Conservation (phyloP, 306 rosid species). For the Begonia loranthoides region DNA sequence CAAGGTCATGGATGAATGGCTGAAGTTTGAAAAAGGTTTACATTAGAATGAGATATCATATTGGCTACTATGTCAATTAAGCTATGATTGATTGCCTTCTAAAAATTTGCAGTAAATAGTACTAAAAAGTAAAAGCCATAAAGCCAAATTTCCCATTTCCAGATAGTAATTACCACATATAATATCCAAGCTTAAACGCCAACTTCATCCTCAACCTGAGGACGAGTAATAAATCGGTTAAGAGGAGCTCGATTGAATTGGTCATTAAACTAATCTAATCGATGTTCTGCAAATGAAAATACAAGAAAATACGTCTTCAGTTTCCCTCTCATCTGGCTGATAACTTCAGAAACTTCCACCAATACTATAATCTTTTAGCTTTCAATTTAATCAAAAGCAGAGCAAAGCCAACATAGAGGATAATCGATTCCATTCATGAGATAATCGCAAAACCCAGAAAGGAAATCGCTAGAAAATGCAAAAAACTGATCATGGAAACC, state of each 20-base stretch:
- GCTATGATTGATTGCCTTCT: background rate
- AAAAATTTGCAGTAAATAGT: background rate
- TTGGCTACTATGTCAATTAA: background rate
- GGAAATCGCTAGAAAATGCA: slow-evolving; percentile 1
- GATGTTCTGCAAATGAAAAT: background rate
- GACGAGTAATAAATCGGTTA: background rate
- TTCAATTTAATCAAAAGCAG: background rate
- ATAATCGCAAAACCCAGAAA: background rate
- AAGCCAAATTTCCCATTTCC: background rate
- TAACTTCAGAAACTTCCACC: no score
- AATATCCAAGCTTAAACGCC: background rate
- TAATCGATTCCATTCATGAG: background rate
- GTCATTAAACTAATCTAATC: background rate
- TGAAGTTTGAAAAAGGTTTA: no score
- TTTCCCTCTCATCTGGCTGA: no score
- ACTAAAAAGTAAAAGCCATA: background rate
- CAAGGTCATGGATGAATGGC: no score
- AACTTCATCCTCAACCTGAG: background rate
- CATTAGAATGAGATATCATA: no score
- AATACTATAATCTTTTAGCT: background rate
- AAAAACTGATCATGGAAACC: slow-evolving; percentile 11
- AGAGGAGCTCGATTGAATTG: background rate
- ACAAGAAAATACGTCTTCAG: background rate
- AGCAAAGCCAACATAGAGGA: background rate
- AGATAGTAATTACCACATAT: background rate